Evolutionary conservation across 2,329 filamentous ascomycete genomes (phyloP).

Genomic region (Cytospora leucostoma): DNA sequence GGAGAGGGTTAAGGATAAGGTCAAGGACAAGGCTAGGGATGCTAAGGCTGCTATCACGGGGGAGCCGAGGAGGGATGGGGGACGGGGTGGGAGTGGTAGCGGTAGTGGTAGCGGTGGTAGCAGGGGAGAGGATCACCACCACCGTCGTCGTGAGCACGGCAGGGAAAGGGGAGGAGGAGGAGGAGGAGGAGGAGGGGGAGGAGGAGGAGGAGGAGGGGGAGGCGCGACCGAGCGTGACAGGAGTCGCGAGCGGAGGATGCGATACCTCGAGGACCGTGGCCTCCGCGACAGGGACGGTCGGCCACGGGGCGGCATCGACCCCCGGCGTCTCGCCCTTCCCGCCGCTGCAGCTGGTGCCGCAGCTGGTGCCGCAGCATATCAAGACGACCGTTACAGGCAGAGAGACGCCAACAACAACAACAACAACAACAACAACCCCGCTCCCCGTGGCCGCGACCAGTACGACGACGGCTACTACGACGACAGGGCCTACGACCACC

Average conservation of each 20-base stretch:
- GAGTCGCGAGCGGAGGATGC: constrained; percentile 13
- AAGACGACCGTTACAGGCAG: constrained; percentile 5
- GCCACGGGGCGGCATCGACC: neutral
- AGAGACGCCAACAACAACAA: constrained; percentile 7
- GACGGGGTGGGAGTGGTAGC: neutral
- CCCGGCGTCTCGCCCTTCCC: neutral
- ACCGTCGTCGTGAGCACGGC: too few relatives aligned
- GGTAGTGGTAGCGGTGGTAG: neutral
- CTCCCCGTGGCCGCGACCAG: neutral
- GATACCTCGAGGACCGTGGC: constrained; percentile 17
- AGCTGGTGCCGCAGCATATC: constrained; percentile 13
- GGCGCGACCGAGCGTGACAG: constrained; percentile 10
- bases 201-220: neutral
- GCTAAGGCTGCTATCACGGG: constrained; percentile 14
- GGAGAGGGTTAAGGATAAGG: constrained; percentile 23
- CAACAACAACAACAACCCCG: neutral
- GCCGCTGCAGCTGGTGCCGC: constrained; percentile 8
- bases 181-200: constrained; percentile 5
- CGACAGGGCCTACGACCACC: constrained; percentile 12
- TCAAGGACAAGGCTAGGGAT: constrained; percentile 19
- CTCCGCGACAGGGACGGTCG: constrained; percentile 3
- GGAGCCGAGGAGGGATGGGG: constrained; percentile 21
- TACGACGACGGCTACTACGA: constrained; percentile 16
- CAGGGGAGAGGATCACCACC: too few relatives aligned
- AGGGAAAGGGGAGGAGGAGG: neutral